phyloP scores from a whole-genome alignment of 495 filamentous ascomycete species.

The Penicillium fimorum region DNA sequence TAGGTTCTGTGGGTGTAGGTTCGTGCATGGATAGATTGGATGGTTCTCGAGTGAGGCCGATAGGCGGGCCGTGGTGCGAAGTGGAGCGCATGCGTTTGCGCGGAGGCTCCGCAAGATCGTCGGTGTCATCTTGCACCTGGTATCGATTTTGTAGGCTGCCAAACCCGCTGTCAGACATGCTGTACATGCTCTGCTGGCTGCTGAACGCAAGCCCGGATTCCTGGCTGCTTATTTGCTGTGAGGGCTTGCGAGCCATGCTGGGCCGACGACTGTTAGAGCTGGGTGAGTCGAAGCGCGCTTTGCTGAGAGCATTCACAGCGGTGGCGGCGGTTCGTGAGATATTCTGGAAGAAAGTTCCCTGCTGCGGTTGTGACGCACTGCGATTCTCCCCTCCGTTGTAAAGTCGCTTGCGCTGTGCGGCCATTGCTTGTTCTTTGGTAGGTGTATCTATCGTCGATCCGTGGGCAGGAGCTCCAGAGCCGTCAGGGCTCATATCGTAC shows the following conservation, averaged over 20 bases:
- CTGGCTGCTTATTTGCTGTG: conserved; percentile 63
- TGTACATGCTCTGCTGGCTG: conserved; percentile 69
- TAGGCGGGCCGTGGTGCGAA: conserved; percentile 46
- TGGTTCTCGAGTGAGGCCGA: conserved; percentile 37
- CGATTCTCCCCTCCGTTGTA: conserved; percentile 70
- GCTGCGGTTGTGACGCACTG: conserved; percentile 58
- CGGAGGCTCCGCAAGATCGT: conserved; percentile 71
- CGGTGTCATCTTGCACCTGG: conserved; percentile 47
- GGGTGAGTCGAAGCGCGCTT: conserved; percentile 88
- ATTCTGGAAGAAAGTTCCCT: conserved; percentile 91
- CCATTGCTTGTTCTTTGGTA: conserved; percentile 99
- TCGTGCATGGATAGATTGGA: conserved; percentile 46
- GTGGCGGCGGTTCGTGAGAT: conserved; percentile 90
- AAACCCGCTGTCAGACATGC: conserved; percentile 65
- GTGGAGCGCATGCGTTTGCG: conserved; percentile 71
- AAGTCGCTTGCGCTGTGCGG: conserved; percentile 89
- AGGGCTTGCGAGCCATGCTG: conserved; percentile 49
- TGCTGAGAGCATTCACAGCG: conserved; percentile 91
- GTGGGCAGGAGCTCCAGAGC: conserved; percentile 57
- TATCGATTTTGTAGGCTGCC: conserved; percentile 47
- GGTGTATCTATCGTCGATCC: conserved; percentile 72
- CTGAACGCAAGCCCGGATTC: conserved; percentile 54
- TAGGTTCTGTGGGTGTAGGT: conserved; percentile 80
- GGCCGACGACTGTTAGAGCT: conserved; percentile 50
- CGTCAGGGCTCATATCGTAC: conserved; percentile 82